Conservation (phyloP, 2,329 filamentous ascomycete species). For the Cercospora zeae-maydis region DNA sequence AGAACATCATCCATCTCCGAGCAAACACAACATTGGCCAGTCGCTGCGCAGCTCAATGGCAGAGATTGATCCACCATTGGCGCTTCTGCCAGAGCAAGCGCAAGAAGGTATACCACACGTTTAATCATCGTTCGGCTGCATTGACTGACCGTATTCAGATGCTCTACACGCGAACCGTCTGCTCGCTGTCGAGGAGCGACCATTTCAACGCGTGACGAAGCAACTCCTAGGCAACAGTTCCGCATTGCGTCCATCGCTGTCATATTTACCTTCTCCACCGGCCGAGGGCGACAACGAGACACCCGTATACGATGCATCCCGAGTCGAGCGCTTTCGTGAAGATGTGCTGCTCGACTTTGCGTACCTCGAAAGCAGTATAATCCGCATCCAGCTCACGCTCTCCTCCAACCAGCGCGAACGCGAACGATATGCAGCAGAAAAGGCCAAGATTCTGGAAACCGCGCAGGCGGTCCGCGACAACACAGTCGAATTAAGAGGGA, state of each 20-base stretch:
- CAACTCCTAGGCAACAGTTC: conserved; percentile 68
- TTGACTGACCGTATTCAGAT: conserved; percentile 42
- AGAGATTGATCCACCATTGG: conserved; percentile 13
- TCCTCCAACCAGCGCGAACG: conserved; percentile 80
- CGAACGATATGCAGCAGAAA: conserved; percentile 76
- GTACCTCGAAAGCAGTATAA: conserved; percentile 79
- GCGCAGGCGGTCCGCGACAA: conserved; percentile 74
- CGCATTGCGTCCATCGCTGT: conserved; percentile 54
- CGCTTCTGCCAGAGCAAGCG: conserved; percentile 26
- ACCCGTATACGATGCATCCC: conserved; percentile 47
- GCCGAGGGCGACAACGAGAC: conserved; percentile 51
- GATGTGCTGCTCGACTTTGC: conserved; percentile 86
- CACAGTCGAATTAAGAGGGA: conserved; percentile 67
- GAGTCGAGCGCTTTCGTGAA: conserved; percentile 62
- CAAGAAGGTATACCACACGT: conserved; percentile 27
- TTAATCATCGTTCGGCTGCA: not conserved
- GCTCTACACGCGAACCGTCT: conserved; percentile 84
- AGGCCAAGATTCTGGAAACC: conserved; percentile 71
- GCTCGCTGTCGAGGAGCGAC: conserved; percentile 85
- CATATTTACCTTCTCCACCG: conserved; percentile 61
- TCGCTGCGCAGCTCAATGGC: conserved; percentile 11
- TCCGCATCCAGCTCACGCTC: conserved; percentile 81
- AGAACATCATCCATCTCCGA: not conserved
- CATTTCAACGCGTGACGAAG: conserved; percentile 84
- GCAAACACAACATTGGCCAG: not conserved